These are phyloP conservation scores for Plasmodium inui DNA, from an alignment of 169 alveolate genomes.

Conservation along the genomic window DNA sequence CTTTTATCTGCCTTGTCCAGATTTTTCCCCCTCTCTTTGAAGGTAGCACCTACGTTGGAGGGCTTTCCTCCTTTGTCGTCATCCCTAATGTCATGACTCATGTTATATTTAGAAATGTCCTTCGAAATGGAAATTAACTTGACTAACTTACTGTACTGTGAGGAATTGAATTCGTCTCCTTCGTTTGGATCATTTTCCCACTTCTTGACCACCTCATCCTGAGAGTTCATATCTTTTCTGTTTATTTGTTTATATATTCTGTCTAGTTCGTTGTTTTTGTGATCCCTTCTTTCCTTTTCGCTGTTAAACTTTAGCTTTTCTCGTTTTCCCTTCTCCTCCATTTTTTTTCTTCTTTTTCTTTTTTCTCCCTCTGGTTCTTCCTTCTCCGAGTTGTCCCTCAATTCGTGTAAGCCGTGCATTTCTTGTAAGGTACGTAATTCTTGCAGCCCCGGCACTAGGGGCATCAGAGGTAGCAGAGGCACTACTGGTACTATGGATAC, in stretches of 20 bases:
- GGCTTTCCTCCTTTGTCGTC: not conserved
- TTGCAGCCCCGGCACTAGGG: not conserved
- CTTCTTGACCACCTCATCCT: not conserved
- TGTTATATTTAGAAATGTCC: constrained; percentile 13
- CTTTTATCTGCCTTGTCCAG: not conserved
- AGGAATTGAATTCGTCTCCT: not conserved
- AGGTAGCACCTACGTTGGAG: not conserved
- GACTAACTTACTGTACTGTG: constrained; percentile 7
- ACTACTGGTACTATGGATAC: not conserved
- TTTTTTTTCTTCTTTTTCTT: constrained; percentile 8
- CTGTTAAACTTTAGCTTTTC: not conserved
- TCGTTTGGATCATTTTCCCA: not conserved
- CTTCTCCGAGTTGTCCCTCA: not conserved
- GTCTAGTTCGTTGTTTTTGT: not conserved
- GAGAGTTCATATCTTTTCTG: not conserved
- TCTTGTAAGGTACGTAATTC: not conserved
- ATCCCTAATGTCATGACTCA: not conserved
- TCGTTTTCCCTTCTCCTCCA: not conserved
- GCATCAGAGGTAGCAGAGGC: not conserved
- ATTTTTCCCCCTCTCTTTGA: not conserved
- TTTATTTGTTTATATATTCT: constrained; percentile 12
- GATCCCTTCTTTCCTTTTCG: not conserved
- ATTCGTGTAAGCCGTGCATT: not conserved
- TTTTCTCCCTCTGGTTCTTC: not conserved
- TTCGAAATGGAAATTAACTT: constrained; percentile 33